Base-by-base conservation (phyloP, 805 yeast genomes). In the Helenozyma rhizophorensis region DNA sequence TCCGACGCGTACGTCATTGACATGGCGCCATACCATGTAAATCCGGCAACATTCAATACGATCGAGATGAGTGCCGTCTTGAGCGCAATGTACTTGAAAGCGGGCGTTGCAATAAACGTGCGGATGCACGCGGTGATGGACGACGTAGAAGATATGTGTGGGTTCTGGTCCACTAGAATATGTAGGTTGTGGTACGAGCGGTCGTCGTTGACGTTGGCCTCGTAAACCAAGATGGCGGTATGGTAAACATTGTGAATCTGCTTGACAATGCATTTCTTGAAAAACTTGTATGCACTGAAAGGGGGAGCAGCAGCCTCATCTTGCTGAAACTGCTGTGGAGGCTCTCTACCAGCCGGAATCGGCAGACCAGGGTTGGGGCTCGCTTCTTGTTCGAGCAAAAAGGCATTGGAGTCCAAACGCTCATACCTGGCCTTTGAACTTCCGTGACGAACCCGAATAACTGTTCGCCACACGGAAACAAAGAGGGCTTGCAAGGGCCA, bases 1-100 rank as follows among this genome's bases (percentile, higher is more conserved):
- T 87, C 95, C 3, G 86, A 70, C 0, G 94, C 86, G 18, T 88
- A 82, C 1, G 95, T 79, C 51, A 83, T 59, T 19, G 78, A 69
- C 78, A 87, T 84, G 9, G 95, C 83, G 12, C 83, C 72, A 53
- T 85, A 87, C 96, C 96, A 86, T 2, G 95, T 76, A 13, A 74
- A 65, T 1, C 94, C 95, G 0, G 95, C 95, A 2, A 76, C 39
- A 13, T 83, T 83, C 39, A 86, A 63, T 6, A 86, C 72, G 7
- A 73, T 19, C 3, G 83, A 70, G 19, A 83, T 60, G 3, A 70
- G 30, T 3, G 67, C 56, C 4, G 75, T 54, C 15, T 69, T 60
- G 23, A 46, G 45, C 23, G 71, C 43, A 10, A 83, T 60, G 51
- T 78, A 76, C 27, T 47, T 51, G 36, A 76, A 51, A 1, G 83